These are phyloP conservation scores for Neotropicomus parvogracilis DNA, from an alignment of 1,284 basidiomycete species.

Conservation along the genomic window DNA sequence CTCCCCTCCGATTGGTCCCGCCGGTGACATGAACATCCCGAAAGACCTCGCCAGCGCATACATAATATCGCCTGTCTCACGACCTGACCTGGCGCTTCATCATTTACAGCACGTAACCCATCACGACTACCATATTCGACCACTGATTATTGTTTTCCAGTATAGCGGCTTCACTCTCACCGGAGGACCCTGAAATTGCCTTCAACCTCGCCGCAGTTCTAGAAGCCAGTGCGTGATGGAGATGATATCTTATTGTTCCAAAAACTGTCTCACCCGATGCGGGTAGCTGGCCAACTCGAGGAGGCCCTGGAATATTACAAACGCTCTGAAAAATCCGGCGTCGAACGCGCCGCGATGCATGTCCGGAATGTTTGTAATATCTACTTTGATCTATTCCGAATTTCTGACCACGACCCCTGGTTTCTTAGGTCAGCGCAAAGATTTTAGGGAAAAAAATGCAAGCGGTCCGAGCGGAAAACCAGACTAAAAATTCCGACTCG, in stretches of 20 bases:
- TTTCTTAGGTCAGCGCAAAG: conserved; percentile 69
- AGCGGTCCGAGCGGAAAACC: conserved; percentile 37
- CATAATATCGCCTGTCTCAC: conserved; percentile 79
- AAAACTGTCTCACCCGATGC: conserved; percentile 29
- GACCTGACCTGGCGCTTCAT: conserved; percentile 87
- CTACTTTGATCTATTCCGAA: conserved; percentile 14
- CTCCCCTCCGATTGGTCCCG: conserved; percentile 17
- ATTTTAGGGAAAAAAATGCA: conserved; percentile 67
- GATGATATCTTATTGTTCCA: conserved; percentile 33
- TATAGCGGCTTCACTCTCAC: conserved; percentile 79
- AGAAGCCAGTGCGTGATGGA: conserved; percentile 69
- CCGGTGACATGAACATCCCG: conserved; percentile 27
- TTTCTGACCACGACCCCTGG: conserved; percentile 12
- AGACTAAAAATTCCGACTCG: conserved; percentile 27
- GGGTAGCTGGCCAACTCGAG: conserved; percentile 71
- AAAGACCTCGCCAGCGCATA: conserved; percentile 92
- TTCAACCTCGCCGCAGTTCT: conserved; percentile 92
- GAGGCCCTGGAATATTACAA: conserved; percentile 81
- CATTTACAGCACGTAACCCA: conserved; percentile 68
- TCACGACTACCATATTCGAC: conserved; percentile 23
- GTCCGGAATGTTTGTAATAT: conserved; percentile 68
- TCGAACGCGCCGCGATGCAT: conserved; percentile 82
- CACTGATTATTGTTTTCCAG: conserved; percentile 46
- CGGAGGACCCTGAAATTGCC: conserved; percentile 91
- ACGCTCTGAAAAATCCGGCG: conserved; percentile 72